Base-by-base conservation (phyloP, 257 asterid genomes). In the Lycium barbarum region DNA sequence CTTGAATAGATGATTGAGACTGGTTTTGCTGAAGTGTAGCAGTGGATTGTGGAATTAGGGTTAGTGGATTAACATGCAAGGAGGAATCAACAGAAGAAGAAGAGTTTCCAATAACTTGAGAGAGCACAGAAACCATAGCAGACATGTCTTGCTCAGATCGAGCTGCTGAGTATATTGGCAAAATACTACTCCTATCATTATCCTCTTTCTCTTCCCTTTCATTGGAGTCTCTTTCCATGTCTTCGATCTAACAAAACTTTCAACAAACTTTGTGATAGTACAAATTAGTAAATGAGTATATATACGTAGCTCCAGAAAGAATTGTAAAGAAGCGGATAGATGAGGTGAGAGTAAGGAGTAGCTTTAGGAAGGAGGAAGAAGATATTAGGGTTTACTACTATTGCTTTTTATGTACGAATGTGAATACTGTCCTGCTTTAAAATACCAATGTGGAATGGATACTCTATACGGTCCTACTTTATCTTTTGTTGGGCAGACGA, bases 81-180 rank as follows among this genome's bases (percentile, higher is more conserved):
- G 85, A 54, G n/a, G 70, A 47, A 81, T 59, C 35, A 57, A 20
- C 20, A 14, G 61, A 67, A 15, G 74, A 55, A 12, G 86, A 87
- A 14, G 89, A 83, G 86, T 67, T 87, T 11, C 98, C 98, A 53
- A 94, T 90, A 49, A 95, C 98, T 89, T 91, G 98, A 73, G 98
- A 95, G 66, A 95, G 98, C 5, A 90, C 98, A 71, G 93, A 87
- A 84, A 95, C 98, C 92, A 95, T 93, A 83, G 92, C 94, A 9
- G 95, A 90, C 97, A 91, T 95, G 68, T 95, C 98, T 1, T 94
- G 96, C 61, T 90, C 94, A 4, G 98, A 95, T 90, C 93, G 82
- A 38, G 91, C 83, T 35, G 90, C 88, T 35, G 97, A 90, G 90
- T 89, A 93, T 22, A 71, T 58, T 4, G 97, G 98, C 22, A 22